Evolutionary conservation across 257 asterid species (phyloP).

Genomic region (Plectranthus barbatus): DNA sequence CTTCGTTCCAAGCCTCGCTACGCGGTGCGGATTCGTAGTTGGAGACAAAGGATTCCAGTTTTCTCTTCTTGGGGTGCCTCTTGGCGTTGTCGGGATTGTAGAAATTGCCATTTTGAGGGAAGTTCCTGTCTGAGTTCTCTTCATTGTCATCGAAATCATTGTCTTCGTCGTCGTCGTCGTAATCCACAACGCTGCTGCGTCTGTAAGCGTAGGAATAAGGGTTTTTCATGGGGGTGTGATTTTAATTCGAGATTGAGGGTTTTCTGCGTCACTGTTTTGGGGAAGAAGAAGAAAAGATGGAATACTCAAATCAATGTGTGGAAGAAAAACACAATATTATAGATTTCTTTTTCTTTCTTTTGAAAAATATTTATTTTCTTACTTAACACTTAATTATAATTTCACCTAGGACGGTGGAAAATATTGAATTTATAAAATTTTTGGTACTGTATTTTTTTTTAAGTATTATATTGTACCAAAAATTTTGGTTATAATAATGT

Average conservation of each 20-base stretch:
- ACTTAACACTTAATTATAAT: too few relatives aligned
- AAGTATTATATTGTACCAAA: too few relatives aligned
- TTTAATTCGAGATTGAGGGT: neutral
- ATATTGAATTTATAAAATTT: too few relatives aligned
- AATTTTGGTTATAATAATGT: too few relatives aligned
- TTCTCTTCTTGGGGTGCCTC: conserved; percentile 65
- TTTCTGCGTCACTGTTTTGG: neutral
- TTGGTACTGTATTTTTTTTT: too few relatives aligned
- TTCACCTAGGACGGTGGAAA: too few relatives aligned
- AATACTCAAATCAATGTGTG: neutral
- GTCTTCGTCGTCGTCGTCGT: conserved; percentile 37
- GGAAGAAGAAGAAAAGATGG: neutral
- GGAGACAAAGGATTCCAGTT: conserved; percentile 52
- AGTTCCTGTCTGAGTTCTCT: conserved; percentile 31
- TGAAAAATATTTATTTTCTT: too few relatives aligned
- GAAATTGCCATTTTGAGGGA: conserved; percentile 28
- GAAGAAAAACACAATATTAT: too few relatives aligned
- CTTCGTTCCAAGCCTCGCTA: conserved; percentile 56
- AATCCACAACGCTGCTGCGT: conserved; percentile 22
- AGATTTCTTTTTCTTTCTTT: too few relatives aligned
- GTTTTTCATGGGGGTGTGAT: conserved; percentile 38
- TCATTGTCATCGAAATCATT: conserved; percentile 49
- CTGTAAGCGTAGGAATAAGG: conserved; percentile 37
- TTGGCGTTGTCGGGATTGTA: conserved; percentile 41
- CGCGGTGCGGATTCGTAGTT: conserved; percentile 41